Conservation (phyloP, 345 rosid species). For the Gossypium longicalyx region DNA sequence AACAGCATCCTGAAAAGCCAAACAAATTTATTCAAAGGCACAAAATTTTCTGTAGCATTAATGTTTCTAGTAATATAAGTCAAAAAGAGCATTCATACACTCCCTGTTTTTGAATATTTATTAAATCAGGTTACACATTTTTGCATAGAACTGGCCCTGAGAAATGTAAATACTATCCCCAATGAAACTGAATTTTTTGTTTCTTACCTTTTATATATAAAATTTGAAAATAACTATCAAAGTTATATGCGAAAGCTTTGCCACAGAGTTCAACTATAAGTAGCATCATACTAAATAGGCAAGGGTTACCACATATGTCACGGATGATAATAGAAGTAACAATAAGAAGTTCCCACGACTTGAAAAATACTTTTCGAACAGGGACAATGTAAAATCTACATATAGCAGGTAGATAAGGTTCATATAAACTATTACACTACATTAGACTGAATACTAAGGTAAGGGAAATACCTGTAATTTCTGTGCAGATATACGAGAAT, state of each 20-base stretch:
- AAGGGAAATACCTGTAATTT: slow-evolving; percentile 47
- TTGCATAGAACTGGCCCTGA: background rate
- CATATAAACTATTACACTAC: background rate
- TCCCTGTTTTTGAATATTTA: background rate
- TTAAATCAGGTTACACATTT: background rate
- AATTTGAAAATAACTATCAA: background rate
- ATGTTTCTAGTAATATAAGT: background rate
- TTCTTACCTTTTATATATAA: background rate
- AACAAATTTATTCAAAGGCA: background rate
- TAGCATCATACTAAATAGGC: background rate
- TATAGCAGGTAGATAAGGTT: background rate
- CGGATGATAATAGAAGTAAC: background rate
- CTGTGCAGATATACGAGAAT: slow-evolving; percentile 91
- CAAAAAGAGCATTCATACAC: background rate
- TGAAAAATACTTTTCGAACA: background rate
- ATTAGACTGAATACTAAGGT: background rate
- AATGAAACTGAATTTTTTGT: background rate
- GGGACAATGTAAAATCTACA: background rate
- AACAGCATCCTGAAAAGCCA: slow-evolving; percentile 71
- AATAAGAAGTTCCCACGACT: background rate
- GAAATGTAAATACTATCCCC: background rate
- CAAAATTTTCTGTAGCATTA: background rate
- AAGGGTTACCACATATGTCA: background rate
- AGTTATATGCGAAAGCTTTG: background rate
- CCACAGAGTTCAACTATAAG: background rate